These are phyloP conservation scores for Capsicum baccatum DNA, from an alignment of 257 asterid species.

Conservation along the genomic window DNA sequence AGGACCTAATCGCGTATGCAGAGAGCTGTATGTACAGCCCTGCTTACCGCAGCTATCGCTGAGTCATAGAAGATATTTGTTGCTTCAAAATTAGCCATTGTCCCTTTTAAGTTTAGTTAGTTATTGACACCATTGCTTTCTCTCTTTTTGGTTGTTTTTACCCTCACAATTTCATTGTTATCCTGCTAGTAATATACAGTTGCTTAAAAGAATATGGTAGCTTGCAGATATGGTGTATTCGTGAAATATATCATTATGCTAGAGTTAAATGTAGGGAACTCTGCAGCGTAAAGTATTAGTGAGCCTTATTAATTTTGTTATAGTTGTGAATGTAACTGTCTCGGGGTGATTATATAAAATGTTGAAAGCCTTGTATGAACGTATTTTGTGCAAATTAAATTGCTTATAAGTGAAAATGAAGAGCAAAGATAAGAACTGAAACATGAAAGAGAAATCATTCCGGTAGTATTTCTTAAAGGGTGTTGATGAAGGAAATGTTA, in stretches of 20 bases:
- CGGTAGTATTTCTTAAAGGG: too few relatives aligned
- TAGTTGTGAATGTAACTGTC: background rate
- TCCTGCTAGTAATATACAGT: conserved; percentile 29
- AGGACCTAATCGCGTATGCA: conserved; percentile 67
- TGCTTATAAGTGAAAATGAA: background rate
- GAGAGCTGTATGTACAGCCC: conserved; percentile 98
- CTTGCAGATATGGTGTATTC: conserved; percentile 3
- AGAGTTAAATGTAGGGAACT: background rate
- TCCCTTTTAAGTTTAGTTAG: conserved; percentile 21
- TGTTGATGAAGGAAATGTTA: too few relatives aligned
- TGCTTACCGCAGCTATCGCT: conserved; percentile 74
- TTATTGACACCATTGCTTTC: background rate
- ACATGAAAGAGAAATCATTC: background rate
- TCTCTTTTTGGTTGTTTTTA: background rate
- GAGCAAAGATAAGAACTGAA: background rate
- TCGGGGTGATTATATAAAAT: conserved; percentile 8
- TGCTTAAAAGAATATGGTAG: conserved; percentile 24
- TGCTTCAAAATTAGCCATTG: background rate
- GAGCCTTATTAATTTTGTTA: background rate
- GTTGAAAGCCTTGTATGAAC: background rate
- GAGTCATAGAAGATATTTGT: conserved; percentile 33
- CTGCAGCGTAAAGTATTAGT: background rate
- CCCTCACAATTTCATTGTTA: background rate
- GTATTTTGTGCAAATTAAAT: background rate
- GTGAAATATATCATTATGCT: background rate